These are phyloP conservation scores for Hypholoma fasciculare DNA, from an alignment of 768 basidiomycete species.

Conservation along the genomic window DNA sequence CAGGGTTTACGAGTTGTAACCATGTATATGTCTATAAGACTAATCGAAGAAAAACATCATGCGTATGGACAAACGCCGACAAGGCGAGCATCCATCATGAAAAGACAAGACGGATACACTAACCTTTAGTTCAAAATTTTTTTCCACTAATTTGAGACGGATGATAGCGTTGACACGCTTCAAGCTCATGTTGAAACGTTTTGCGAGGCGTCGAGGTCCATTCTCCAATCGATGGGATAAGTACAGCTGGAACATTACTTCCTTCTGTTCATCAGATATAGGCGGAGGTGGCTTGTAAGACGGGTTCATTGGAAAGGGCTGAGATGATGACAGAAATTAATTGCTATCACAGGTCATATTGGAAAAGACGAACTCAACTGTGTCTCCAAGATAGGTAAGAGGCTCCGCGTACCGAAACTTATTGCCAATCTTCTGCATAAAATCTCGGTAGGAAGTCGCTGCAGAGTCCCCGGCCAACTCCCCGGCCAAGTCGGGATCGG, in stretches of 20 bases:
- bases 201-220: slow-evolving; percentile 60
- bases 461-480: neutral
- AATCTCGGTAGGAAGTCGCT: slow-evolving; percentile 37
- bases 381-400: slow-evolving; percentile 62
- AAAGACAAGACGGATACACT: slow-evolving; percentile 25
- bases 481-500: slow-evolving; percentile 6
- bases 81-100: slow-evolving; percentile 11
- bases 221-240: slow-evolving; percentile 57
- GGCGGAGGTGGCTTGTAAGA: slow-evolving; percentile 82
- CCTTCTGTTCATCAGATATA: slow-evolving; percentile 60
- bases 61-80: slow-evolving; percentile 3
- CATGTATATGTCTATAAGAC: slow-evolving; percentile 86
- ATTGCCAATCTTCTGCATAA: slow-evolving; percentile 41
- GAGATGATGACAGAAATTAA: slow-evolving; percentile 11
- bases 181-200: slow-evolving; percentile 63
- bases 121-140: slow-evolving; percentile 68
- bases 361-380: slow-evolving; percentile 45
- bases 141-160: slow-evolving; percentile 78
- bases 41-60: slow-evolving; percentile 69
- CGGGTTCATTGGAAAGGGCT: slow-evolving; percentile 89
- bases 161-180: slow-evolving; percentile 85
- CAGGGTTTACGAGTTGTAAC: slow-evolving; percentile 52
- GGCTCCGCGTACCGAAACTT: slow-evolving; percentile 46
- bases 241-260: slow-evolving; percentile 59
- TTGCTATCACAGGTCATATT: neutral